These are phyloP conservation scores for Mycena galericulata DNA, from an alignment of 768 basidiomycete species.

Conservation along the genomic window DNA sequence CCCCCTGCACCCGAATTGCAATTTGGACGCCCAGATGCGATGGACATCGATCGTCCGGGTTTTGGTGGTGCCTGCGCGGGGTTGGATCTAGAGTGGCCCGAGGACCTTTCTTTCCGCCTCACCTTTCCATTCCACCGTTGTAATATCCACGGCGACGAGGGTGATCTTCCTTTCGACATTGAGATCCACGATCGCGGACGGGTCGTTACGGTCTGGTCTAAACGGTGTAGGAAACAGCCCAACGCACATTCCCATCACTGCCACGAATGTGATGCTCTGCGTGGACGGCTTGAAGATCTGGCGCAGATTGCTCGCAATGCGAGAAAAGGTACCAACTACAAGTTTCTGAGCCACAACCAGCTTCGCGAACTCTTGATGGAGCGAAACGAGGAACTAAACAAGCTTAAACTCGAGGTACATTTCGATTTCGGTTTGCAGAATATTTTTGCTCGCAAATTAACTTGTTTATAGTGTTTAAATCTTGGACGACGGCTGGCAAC, in stretches of 20 bases:
- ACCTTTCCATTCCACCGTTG: slow-evolving; percentile 11
- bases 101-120: neutral
- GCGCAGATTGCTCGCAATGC: neutral
- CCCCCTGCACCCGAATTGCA: neutral
- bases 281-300: neutral
- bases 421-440: neutral
- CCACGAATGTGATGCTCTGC: neutral
- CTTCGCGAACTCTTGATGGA: neutral
- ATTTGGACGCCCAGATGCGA: neutral
- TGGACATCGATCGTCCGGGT: neutral
- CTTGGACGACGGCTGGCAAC: slow-evolving; percentile 7
- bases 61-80: neutral
- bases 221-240: neutral
- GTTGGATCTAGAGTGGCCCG: neutral
- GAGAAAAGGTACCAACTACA: slow-evolving; percentile 6
- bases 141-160: neutral
- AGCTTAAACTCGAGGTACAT: slow-evolving; percentile 6
- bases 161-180: neutral
- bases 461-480: too few species aligned
- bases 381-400: neutral
- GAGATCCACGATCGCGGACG: neutral
- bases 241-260: neutral
- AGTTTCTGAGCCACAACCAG: neutral
- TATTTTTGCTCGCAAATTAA: too few species aligned
- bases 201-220: neutral